Percentiles rank a stretch among this genome's conserved stretches.
Evolutionary conservation across 2,329 filamentous ascomycete species (phyloP).

Genomic region (Seiridium unicorne): DNA sequence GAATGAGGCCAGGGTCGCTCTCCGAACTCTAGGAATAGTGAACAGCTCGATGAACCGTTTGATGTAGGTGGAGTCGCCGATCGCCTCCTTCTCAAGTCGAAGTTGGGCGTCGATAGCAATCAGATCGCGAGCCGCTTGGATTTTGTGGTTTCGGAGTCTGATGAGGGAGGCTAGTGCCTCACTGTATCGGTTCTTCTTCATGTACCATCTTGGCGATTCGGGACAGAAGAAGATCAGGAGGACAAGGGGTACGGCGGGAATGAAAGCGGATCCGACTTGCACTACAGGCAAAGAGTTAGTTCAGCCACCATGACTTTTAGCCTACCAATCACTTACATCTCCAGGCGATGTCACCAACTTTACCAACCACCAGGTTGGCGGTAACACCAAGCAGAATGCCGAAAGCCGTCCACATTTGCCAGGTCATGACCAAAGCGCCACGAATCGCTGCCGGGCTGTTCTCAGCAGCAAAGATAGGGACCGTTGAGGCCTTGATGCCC

Average conservation of each 20-base stretch:
- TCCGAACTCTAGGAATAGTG: slow-evolving; percentile 65
- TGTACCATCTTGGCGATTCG: slow-evolving; percentile 48
- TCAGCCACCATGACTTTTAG: neutral
- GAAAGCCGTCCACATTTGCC: slow-evolving; percentile 55
- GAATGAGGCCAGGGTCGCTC: slow-evolving; percentile 74
- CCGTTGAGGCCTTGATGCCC: slow-evolving; percentile 65
- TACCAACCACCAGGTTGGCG: slow-evolving; percentile 58
- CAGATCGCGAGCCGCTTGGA: slow-evolving; percentile 54
- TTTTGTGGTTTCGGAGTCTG: slow-evolving; percentile 42
- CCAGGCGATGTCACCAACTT: slow-evolving; percentile 39
- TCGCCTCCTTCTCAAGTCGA: slow-evolving; percentile 8
- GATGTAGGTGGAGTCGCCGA: slow-evolving; percentile 8
- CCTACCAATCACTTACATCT: slow-evolving; percentile 14
- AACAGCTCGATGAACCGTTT: slow-evolving; percentile 59
- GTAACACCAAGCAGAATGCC: slow-evolving; percentile 56
- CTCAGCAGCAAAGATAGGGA: slow-evolving; percentile 59
- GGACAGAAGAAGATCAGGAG: slow-evolving; percentile 32
- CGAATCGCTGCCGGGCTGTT: slow-evolving; percentile 60
- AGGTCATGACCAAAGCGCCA: slow-evolving; percentile 69
- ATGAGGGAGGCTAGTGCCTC: slow-evolving; percentile 45
- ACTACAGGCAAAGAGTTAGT: slow-evolving; percentile 9
- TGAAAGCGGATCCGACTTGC: slow-evolving; percentile 22
- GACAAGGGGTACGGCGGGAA: slow-evolving; percentile 18
- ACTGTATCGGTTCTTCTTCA: slow-evolving; percentile 41
- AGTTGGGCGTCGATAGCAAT: slow-evolving; percentile 42